Evolutionary conservation across 495 filamentous ascomycete genomes (phyloP), one percentile per base, ranked within the genome.

Genomic region (Amniculicola lignicola): DNA sequence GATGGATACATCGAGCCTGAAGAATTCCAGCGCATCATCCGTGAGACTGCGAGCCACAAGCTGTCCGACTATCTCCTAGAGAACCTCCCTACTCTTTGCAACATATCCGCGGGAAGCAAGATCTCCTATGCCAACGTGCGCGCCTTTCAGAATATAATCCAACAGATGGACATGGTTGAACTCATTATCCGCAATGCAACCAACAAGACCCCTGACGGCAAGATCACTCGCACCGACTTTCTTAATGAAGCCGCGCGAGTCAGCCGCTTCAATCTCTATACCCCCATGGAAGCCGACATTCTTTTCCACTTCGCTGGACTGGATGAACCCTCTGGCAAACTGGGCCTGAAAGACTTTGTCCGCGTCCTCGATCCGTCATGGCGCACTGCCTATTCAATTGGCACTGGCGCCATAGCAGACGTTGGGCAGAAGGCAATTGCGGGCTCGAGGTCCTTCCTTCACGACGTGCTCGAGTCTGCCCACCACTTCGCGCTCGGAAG

Each of bases 201-300:
- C 48, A 71, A 75, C 61, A 94, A 95, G 72, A 92, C 87, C 65
- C 61, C 70, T 5, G 93, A 98, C 63, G 90, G 90, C 47, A 95
- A 88, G 73, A 96, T 98, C 66, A 95, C 92, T 4, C 81, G 89
- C 24, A 81, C 89, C 15, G 93, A 97, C 62, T 98, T 98, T 72
- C 74, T 98, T 39, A 95, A 96, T 72, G 90, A 96, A 72, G 93
- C 93, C 16, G 84, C 92, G 19, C 83, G 83, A 35, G 82, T 90
- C 63, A 93, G 90, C 21, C 83, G 94, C 18, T 98, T 96, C 73
- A 90, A 90, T 3, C 77, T 93, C 0, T 96, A 96, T 72, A 96
- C 93, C 0, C 93, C 93, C 1, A 96, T 98, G 92, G 93, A 98
- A 70, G 93, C 94, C 2, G 93, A 97, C 68, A 97, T 98, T 61